These are phyloP conservation scores for Cladosporium sp. DNA, from an alignment of 2,329 filamentous ascomycete genomes.

Conservation along the genomic window DNA sequence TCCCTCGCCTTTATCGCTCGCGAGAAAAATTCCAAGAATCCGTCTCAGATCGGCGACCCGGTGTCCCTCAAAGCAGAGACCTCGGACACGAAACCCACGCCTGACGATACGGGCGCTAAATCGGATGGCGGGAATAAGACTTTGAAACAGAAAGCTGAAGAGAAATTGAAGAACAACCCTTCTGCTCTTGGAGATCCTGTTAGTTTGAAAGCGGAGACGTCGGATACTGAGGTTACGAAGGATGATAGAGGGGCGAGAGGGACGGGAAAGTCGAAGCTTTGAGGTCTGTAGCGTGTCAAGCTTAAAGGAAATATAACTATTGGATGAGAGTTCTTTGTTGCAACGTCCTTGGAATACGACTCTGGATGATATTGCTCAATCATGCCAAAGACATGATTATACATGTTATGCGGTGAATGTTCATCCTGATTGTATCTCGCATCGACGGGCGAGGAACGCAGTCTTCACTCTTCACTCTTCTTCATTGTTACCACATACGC, in stretches of 20 bases:
- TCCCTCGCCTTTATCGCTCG: conserved; percentile 21
- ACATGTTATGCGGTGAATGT: too few species aligned
- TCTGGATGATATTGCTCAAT: neutral
- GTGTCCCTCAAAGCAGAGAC: conserved; percentile 35
- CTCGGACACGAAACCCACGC: conserved; percentile 25
- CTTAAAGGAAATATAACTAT: neutral
- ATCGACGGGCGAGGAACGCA: too few species aligned
- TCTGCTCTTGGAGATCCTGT: conserved; percentile 27
- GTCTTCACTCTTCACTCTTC: too few species aligned
- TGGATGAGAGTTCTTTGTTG: neutral
- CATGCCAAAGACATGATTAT: neutral
- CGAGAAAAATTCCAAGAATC: conserved; percentile 20
- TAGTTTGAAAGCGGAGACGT: conserved; percentile 27
- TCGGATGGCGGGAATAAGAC: conserved; percentile 14
- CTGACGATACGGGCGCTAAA: conserved; percentile 18
- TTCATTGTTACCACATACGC: too few species aligned
- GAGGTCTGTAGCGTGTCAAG: neutral
- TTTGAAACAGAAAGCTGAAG: conserved; percentile 24
- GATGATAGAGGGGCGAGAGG: conserved; percentile 30
- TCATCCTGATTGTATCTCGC: too few species aligned
- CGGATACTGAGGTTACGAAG: conserved; percentile 28
- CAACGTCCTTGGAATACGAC: neutral
- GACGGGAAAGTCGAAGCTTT: conserved; percentile 32
- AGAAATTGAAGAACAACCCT: conserved; percentile 26
- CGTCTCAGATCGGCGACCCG: conserved; percentile 33